phyloP scores from a whole-genome alignment of 306 rosid species.

The Prunus davidiana region DNA sequence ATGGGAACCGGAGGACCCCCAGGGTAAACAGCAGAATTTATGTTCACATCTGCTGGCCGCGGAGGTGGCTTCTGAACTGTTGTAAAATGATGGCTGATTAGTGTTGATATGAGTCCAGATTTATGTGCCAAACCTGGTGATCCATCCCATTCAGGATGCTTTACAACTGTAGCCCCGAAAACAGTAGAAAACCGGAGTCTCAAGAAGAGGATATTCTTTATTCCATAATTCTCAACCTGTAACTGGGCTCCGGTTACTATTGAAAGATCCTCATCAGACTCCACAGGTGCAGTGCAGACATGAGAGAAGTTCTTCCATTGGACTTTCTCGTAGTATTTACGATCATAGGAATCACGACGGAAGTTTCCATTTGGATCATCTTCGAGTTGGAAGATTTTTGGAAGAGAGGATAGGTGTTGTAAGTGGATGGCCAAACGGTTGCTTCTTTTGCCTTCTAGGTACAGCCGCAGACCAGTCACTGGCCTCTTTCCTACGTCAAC shows the following conservation, averaged over 20 bases:
- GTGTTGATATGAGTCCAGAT: constrained; percentile 93
- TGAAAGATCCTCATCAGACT: constrained; percentile 74
- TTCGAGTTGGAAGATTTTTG: constrained; percentile 73
- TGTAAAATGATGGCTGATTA: constrained; percentile 92
- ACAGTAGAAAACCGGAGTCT: constrained; percentile 76
- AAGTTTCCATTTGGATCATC: constrained; percentile 73
- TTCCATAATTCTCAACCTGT: constrained; percentile 84
- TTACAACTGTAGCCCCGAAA: constrained; percentile 58
- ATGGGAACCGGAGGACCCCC: constrained; percentile 96
- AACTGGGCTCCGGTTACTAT: constrained; percentile 91
- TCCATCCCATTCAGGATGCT: constrained; percentile 90
- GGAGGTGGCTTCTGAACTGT: constrained; percentile 82
- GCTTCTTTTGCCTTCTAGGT: constrained; percentile 93
- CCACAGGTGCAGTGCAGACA: constrained; percentile 93
- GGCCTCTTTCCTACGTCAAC: constrained; percentile 97
- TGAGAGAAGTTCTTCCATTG: constrained; percentile 98
- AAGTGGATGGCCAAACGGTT: constrained; percentile 88
- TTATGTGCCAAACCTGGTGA: constrained; percentile 81
- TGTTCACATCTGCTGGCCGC: constrained; percentile 86
- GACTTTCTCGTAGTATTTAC: constrained; percentile 81
- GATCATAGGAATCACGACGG: constrained; percentile 50
- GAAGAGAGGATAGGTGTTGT: constrained; percentile 91
- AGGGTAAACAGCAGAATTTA: constrained; percentile 90
- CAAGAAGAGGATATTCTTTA: constrained; percentile 72
- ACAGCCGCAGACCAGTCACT: constrained; percentile 90